Evolutionary conservation across 306 rosid species (phyloP).

Genomic region (Urtica urens): DNA sequence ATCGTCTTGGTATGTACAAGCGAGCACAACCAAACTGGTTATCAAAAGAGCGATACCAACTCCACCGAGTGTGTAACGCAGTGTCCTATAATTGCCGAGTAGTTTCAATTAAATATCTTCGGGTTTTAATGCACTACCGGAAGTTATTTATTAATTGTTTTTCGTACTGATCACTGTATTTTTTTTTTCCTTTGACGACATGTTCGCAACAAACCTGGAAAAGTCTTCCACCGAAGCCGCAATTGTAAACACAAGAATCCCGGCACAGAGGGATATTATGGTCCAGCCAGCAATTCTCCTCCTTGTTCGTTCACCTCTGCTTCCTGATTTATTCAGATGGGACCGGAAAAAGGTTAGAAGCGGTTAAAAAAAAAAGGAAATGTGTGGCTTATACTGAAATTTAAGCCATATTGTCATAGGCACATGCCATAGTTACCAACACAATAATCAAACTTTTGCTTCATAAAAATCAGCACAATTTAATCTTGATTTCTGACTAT

Average conservation of each 20-base stretch:
- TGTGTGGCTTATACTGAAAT: too few relatives aligned
- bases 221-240: constrained; percentile 44
- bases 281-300: constrained; percentile 60
- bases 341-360: not conserved
- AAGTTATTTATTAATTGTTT: too few relatives aligned
- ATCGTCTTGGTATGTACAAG: constrained; percentile 47
- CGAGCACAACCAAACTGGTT: constrained; percentile 35
- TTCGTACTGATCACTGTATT: too few relatives aligned
- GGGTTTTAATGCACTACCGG: too few relatives aligned
- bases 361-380: too few relatives aligned
- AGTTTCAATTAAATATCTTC: not conserved
- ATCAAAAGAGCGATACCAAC: constrained; percentile 34
- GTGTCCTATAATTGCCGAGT: constrained; percentile 29
- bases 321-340: constrained; percentile 17
- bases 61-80: constrained; percentile 36
- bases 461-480: too few relatives aligned
- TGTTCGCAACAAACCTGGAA: constrained; percentile 38
- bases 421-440: too few relatives aligned
- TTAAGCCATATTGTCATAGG: not conserved
- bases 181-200: not conserved
- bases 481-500: too few relatives aligned
- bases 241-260: constrained; percentile 35
- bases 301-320: constrained; percentile 34
- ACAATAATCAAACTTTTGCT: too few relatives aligned
- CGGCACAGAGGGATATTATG: constrained; percentile 47